Conservation (phyloP, 2,329 filamentous ascomycete species). For the Fusarium sp. region DNA sequence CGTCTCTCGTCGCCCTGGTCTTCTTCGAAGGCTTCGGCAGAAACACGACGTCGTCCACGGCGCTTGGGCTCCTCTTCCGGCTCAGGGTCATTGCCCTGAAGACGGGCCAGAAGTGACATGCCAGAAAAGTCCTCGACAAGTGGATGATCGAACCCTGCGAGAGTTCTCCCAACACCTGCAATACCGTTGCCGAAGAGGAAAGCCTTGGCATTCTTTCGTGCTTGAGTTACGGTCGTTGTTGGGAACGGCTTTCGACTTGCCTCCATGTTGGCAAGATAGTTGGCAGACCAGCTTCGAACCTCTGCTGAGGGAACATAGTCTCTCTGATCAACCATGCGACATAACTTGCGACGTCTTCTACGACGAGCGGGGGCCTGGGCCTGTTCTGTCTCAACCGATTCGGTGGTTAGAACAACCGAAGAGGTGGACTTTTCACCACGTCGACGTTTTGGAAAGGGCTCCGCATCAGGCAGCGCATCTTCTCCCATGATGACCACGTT, state of each 20-base stretch:
- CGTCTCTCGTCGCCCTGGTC: slow-evolving; percentile 50
- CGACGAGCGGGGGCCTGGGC: slow-evolving; percentile 34
- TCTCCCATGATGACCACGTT: slow-evolving; percentile 52
- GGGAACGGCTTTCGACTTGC: slow-evolving; percentile 41
- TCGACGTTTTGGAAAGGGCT: slow-evolving; percentile 46
- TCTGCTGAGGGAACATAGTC: slow-evolving; percentile 50
- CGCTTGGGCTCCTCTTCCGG: slow-evolving; percentile 24
- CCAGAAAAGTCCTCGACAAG: slow-evolving; percentile 59
- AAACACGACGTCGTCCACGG: slow-evolving; percentile 54
- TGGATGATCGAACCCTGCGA: slow-evolving; percentile 51
- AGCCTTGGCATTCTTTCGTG: slow-evolving; percentile 50
- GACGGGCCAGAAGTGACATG: slow-evolving; percentile 50
- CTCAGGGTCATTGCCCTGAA: slow-evolving; percentile 41
- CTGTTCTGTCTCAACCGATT: slow-evolving; percentile 34
- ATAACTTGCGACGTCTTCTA: slow-evolving; percentile 40
- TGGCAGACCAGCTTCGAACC: slow-evolving; percentile 53
- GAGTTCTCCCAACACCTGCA: slow-evolving; percentile 37
- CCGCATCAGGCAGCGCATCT: slow-evolving; percentile 51
- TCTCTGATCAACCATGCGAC: slow-evolving; percentile 45
- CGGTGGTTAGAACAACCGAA: slow-evolving; percentile 32
- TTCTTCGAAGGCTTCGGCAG: slow-evolving; percentile 56
- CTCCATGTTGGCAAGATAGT: slow-evolving; percentile 67
- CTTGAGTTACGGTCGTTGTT: slow-evolving; percentile 46
- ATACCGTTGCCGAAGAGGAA: slow-evolving; percentile 50
- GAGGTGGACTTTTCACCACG: slow-evolving; percentile 21